These are phyloP conservation scores for Sequoia sempervirens DNA, from an alignment of 75 land plant genomes.

Conservation along the genomic window DNA sequence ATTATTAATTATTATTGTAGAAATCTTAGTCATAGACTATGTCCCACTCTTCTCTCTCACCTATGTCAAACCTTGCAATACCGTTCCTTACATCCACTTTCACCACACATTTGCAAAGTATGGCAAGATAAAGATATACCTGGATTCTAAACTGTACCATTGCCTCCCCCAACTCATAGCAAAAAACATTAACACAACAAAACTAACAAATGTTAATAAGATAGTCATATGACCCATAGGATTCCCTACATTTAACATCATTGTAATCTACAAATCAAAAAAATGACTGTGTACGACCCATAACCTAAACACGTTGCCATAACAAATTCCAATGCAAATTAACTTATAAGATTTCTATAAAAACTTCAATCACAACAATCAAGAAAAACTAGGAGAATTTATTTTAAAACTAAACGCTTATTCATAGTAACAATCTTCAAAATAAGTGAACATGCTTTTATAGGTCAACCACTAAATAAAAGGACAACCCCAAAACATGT, in stretches of 20 bases:
- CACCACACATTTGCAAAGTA: slow-evolving; percentile 17
- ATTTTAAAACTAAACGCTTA: not conserved
- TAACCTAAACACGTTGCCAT: not conserved
- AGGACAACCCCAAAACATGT: not conserved
- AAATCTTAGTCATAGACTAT: too few relatives aligned
- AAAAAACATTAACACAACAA: not conserved
- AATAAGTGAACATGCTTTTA: not conserved
- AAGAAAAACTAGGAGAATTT: not conserved
- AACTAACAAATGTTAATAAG: not conserved
- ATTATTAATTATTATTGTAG: too few relatives aligned
- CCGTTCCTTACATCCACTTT: slow-evolving; percentile 26
- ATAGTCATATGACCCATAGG: not conserved
- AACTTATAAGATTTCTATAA: not conserved
- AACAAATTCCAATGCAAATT: not conserved
- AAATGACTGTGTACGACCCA: not conserved
- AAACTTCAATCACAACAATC: not conserved
- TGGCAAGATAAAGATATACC: not conserved
- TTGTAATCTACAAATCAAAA: not conserved
- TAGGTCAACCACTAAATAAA: not conserved
- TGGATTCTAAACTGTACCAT: not conserved
- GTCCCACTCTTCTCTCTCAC: not conserved
- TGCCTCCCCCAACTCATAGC: too few relatives aligned
- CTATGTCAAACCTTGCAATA: slow-evolving; percentile 37
- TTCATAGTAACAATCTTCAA: not conserved
- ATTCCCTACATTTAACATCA: not conserved